phyloP scores from a whole-genome alignment of 129 eudicot species.

The Saposhnikovia divaricata region DNA sequence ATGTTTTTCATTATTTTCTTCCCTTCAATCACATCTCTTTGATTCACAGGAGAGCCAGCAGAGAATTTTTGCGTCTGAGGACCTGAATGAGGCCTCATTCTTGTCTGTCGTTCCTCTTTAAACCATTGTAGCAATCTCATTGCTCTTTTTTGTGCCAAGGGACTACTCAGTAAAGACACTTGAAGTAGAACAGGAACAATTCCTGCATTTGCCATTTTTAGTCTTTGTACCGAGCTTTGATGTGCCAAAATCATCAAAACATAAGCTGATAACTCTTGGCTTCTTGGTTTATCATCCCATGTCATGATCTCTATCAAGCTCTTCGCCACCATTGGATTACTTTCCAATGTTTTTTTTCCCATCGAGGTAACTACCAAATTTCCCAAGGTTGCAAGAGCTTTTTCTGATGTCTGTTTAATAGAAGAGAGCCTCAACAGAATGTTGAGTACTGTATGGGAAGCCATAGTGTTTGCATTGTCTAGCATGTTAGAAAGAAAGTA shows the following conservation, averaged over 20 bases:
- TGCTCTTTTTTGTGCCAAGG: conserved; percentile 73
- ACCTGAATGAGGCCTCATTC: conserved; percentile 81
- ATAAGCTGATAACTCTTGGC: conserved; percentile 73
- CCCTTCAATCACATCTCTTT: conserved; percentile 43
- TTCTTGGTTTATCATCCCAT: conserved; percentile 67
- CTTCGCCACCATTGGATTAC: conserved; percentile 46
- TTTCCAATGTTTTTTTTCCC: conserved; percentile 72
- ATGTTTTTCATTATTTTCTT: conserved; percentile 74
- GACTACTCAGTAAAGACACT: conserved; percentile 72
- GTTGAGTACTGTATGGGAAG: conserved; percentile 32
- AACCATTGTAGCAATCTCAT: conserved; percentile 83
- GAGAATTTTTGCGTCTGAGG: conserved; percentile 57
- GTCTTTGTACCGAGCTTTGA: conserved; percentile 70
- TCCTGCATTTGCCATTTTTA: conserved; percentile 70
- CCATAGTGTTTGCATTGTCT: conserved; percentile 51
- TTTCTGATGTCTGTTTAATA: conserved; percentile 48
- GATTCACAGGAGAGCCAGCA: conserved; percentile 38
- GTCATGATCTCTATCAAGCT: conserved; percentile 65
- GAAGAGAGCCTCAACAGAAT: conserved; percentile 42
- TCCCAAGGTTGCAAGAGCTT: conserved; percentile 68
- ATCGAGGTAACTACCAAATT: conserved; percentile 73
- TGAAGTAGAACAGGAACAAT: conserved; percentile 78
- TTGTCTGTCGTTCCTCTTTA: conserved; percentile 68
- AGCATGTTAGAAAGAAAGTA: conserved; percentile 59
- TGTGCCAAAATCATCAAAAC: conserved; percentile 84